Evolutionary conservation across 1,139 yeast species (phyloP).

Genomic region (Geotrichum siamense): DNA sequence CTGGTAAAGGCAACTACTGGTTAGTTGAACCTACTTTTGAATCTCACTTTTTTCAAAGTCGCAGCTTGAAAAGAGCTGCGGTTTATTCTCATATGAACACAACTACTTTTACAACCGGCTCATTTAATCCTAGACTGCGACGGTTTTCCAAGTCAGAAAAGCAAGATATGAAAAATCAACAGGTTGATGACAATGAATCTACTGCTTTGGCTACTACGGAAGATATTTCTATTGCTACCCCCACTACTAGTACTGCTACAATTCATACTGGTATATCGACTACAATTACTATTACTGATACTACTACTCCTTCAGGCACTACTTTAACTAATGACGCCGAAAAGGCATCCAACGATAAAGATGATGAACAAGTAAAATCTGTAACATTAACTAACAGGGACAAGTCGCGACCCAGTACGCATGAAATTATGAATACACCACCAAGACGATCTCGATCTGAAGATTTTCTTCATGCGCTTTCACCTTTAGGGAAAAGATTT

Average conservation of each 20-base stretch:
- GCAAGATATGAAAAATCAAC: background rate
- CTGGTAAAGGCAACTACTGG: conserved; percentile 97
- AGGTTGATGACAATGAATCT: background rate
- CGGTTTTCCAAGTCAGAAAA: no score
- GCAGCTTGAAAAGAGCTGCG: conserved; percentile 16
- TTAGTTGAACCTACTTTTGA: conserved; percentile 78
- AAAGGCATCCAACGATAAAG: no score
- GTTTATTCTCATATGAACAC: conserved; percentile 8
- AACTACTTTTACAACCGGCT: conserved; percentile 8
- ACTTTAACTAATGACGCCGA: background rate
- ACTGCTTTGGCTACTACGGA: no score
- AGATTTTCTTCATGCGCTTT: background rate
- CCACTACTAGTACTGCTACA: no score
- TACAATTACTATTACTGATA: conserved; percentile 1
- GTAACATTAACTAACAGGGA: background rate
- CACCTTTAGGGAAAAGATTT: conserved; percentile 1
- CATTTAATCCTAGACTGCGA: no score
- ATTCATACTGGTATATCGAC: no score
- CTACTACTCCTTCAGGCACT: background rate
- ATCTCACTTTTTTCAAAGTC: conserved; percentile 62
- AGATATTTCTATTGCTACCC: background rate
- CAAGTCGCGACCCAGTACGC: no score
- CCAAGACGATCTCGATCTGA: conserved; percentile 3
- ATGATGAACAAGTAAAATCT: background rate
- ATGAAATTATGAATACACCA: conserved; percentile 5